Base-by-base conservation (phyloP, 805 yeast species). In the Yueomyces sinensis region DNA sequence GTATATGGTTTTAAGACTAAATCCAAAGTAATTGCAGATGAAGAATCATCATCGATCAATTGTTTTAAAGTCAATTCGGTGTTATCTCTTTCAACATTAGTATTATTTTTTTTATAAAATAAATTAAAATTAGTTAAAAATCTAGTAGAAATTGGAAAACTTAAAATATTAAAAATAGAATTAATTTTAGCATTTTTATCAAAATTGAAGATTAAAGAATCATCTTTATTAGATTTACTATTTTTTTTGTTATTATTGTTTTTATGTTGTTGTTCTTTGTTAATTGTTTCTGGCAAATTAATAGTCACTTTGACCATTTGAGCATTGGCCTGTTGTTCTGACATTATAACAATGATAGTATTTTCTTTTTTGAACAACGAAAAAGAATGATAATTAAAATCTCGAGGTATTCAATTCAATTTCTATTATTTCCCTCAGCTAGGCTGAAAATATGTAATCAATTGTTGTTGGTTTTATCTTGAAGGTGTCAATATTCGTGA, bases 101-200 rank as follows among this genome's bases (percentile, higher is more conserved):
- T n/a, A n/a, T n/a, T n/a, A n/a, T n/a, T n/a, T 22, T 42, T 46
- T 27, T 46, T 43, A 20, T 32, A 16, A 29, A 36, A 45, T 35
- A 56, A 41, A 19, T 47, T 42, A 22, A 52, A 39, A 25, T 49
- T 52, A 9, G 59, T 54, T 17, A 47, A 41, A 39, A 45, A 52
- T 36, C 44, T 53, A n/a, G 59, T 42, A 14, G 44, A 32, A 15
- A 42, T 40, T 13, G 54, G 41, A 20, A 49, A 44, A 18, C 44
- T 50, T 24, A 54, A 42, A 5, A 50, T 45, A 29, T 50, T 55
- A 11, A 40, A 30, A 20, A 53, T 36, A 17, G 49, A 45, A 36
- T 50, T 51, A 18, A 49, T 37, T 32, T 43, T 51, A 6, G 54
- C 42, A 2, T 48, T 49, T 30, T 40, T 46, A n/a, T 40, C 39